These are phyloP conservation scores for Nannochloris sp. DNA, from an alignment of 139 green algal species.

Conservation along the genomic window DNA sequence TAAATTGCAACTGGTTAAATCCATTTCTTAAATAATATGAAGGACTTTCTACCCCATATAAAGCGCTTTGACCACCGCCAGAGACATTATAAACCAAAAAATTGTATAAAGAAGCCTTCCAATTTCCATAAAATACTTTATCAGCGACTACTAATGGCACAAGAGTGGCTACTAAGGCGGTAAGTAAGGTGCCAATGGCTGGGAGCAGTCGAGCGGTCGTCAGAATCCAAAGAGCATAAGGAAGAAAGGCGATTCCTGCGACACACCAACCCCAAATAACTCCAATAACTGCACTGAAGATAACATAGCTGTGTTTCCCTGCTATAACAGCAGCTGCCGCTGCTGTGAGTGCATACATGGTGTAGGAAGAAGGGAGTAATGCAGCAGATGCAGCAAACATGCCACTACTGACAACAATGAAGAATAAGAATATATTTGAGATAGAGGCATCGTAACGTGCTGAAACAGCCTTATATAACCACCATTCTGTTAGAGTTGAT, in stretches of 20 bases:
- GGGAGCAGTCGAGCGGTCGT: background rate
- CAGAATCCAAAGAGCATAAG: conserved; percentile 51
- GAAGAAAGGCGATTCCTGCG: conserved; percentile 46
- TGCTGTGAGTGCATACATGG: conserved; percentile 62
- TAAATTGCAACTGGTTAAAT: conserved; percentile 42
- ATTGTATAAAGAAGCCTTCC: conserved; percentile 64
- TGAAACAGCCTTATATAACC: conserved; percentile 31
- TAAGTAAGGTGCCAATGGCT: conserved; percentile 7
- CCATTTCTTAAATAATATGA: conserved; percentile 73
- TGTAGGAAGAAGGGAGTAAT: conserved; percentile 71
- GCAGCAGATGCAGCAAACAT: conserved; percentile 54
- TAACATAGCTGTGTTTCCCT: conserved; percentile 13
- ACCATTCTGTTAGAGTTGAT: conserved; percentile 46
- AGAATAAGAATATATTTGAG: conserved; percentile 30
- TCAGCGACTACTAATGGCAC: conserved; percentile 29
- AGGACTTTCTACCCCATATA: conserved; percentile 67
- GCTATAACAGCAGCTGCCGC: conserved; percentile 47
- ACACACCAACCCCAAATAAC: conserved; percentile 77
- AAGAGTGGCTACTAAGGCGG: conserved; percentile 11
- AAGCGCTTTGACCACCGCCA: conserved; percentile 52
- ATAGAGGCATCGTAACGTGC: conserved; percentile 1
- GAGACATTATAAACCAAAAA: conserved; percentile 69
- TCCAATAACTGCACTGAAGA: conserved; percentile 39
- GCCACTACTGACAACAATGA: conserved; percentile 39
- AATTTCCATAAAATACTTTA: conserved; percentile 37